Conservation (phyloP, 2,329 filamentous ascomycete genomes). For the Aspergillus glaucus region DNA sequence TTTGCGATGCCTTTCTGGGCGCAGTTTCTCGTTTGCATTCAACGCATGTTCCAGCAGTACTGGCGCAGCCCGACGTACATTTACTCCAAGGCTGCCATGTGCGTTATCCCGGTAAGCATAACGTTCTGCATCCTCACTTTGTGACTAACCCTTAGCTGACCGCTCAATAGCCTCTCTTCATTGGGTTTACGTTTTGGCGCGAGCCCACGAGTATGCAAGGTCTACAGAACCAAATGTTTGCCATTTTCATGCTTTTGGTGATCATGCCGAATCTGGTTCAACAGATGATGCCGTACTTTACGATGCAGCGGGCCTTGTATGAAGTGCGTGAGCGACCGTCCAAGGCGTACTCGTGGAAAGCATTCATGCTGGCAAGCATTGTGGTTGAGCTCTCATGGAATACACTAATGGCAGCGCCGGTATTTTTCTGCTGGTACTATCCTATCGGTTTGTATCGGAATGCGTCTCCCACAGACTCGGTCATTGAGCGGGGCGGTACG, state of each 20-base stretch:
- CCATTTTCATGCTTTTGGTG: slow-evolving; percentile 74
- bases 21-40: slow-evolving; percentile 61
- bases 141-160: not conserved
- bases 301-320: slow-evolving; percentile 50
- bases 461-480: slow-evolving; percentile 25
- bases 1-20: slow-evolving; percentile 67
- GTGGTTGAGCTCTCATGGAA: slow-evolving; percentile 62
- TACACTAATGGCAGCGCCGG: slow-evolving; percentile 51
- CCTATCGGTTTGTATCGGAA: slow-evolving; percentile 44
- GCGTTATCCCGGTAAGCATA: slow-evolving; percentile 56
- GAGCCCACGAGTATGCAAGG: slow-evolving; percentile 68
- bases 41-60: slow-evolving; percentile 80
- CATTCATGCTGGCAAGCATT: slow-evolving; percentile 62
- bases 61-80: slow-evolving; percentile 85
- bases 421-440: slow-evolving; percentile 62
- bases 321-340: slow-evolving; percentile 53
- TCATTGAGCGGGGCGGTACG: slow-evolving; percentile 51
- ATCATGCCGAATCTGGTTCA: slow-evolving; percentile 57
- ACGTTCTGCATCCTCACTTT: slow-evolving; percentile 41
- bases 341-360: slow-evolving; percentile 67
- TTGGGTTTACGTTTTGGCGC: slow-evolving; percentile 74
- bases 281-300: slow-evolving; percentile 51
- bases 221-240: slow-evolving; percentile 83
- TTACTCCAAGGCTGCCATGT: slow-evolving; percentile 69
- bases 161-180: slow-evolving; percentile 59